phyloP scores from a whole-genome alignment of 352 stramenopile species.

The Globisporangium apiculatum region DNA sequence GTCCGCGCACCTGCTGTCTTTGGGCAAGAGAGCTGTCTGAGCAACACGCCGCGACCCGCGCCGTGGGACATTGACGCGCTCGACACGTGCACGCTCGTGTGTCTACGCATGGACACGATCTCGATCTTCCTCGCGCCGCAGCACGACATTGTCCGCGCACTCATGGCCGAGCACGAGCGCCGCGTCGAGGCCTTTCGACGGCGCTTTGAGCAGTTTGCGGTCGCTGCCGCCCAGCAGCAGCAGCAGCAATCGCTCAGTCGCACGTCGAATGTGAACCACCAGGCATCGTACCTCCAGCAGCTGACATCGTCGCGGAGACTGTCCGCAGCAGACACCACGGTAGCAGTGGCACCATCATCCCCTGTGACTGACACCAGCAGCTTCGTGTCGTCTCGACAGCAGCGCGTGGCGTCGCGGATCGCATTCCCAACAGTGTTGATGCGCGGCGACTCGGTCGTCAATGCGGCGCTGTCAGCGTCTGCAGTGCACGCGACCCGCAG shows the following conservation, averaged over 20 bases:
- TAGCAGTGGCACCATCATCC: no score
- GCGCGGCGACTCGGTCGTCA: conserved; percentile 3
- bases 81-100: conserved; percentile 49
- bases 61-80: conserved; percentile 60
- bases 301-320: conserved; percentile 2
- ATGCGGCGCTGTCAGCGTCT: not conserved
- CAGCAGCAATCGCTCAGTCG: not conserved
- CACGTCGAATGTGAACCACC: not conserved
- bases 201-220: conserved; percentile 25
- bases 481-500: conserved; percentile 1
- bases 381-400: not conserved
- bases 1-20: conserved; percentile 61
- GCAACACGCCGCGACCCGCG: conserved; percentile 25
- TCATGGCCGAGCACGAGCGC: conserved; percentile 36
- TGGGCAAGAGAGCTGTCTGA: conserved; percentile 50
- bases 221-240: not conserved
- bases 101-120: conserved; percentile 46
- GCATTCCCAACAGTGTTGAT: conserved; percentile 44
- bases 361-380: not conserved
- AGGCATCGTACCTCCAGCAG: conserved; percentile 5
- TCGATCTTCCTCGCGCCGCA: conserved; percentile 48
- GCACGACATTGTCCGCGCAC: conserved; percentile 38
- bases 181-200: conserved; percentile 36
- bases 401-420: conserved; percentile 15
- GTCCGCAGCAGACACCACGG: not conserved